Percentiles rank a stretch among this genome's conserved stretches.
Evolutionary conservation across 2,329 filamentous ascomycete genomes (phyloP).

Genomic region (Myriangium duriaei): DNA sequence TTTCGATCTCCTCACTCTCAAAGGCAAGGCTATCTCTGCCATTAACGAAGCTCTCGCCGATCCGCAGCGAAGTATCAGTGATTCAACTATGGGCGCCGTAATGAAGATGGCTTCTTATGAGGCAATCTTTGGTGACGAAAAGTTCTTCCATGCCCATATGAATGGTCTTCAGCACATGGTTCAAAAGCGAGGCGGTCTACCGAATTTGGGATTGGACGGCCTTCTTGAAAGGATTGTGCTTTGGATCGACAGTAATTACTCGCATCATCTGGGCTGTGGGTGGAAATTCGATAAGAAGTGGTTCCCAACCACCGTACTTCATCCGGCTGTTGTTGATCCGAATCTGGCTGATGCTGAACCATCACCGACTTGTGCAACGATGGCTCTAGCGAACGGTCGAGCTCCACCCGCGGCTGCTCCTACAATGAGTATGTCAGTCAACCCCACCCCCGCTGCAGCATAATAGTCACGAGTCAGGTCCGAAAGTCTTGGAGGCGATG

Average conservation of each 20-base stretch:
- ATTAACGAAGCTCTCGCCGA: slow-evolving; percentile 6
- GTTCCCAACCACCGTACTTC: slow-evolving; percentile 1
- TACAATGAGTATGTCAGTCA: no score
- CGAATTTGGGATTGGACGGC: slow-evolving; percentile 32
- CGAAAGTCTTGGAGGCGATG: no score
- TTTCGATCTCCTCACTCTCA: background rate
- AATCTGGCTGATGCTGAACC: background rate
- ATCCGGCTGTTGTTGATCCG: background rate
- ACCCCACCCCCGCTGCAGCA: no score
- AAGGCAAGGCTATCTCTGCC: slow-evolving; percentile 1
- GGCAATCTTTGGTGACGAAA: slow-evolving; percentile 34
- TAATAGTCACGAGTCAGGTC: no score
- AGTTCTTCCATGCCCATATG: slow-evolving; percentile 37
- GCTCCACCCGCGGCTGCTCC: no score
- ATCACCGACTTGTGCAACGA: background rate
- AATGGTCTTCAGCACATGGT: slow-evolving; percentile 32
- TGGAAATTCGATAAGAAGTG: slow-evolving; percentile 8
- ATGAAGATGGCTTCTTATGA: slow-evolving; percentile 42
- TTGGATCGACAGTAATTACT: slow-evolving; percentile 26
- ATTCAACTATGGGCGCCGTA: slow-evolving; percentile 35
- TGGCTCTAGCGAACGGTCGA: no score
- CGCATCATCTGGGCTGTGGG: slow-evolving; percentile 3
- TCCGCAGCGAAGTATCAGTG: slow-evolving; percentile 16
- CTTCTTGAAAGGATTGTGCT: slow-evolving; percentile 35
- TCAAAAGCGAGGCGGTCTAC: slow-evolving; percentile 32